Conservation (phyloP, 202 grass and related monocot genomes). For the Schoenoplectus tabernaemontani region DNA sequence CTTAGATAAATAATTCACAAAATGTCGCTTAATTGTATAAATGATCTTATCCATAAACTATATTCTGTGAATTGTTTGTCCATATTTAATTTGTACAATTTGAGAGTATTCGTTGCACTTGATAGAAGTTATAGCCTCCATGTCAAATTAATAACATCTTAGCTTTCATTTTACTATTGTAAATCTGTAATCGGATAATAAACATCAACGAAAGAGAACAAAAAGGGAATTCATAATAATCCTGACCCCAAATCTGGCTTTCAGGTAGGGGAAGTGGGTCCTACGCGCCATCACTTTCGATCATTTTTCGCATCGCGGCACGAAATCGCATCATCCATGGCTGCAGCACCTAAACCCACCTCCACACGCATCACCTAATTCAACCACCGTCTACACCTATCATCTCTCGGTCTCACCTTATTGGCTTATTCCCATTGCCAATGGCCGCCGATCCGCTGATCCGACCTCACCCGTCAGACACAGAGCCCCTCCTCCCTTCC, state of each 20-base stretch:
- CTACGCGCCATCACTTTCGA: neutral
- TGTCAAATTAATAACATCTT: too few relatives aligned
- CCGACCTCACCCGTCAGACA: conserved; percentile 7
- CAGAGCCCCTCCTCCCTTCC: conserved; percentile 29
- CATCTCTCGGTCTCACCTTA: neutral
- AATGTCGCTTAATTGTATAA: too few relatives aligned
- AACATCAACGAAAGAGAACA: too few relatives aligned
- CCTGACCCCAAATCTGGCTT: neutral
- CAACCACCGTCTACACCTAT: neutral
- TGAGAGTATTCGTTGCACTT: too few relatives aligned
- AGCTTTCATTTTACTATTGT: too few relatives aligned
- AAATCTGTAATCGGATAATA: too few relatives aligned
- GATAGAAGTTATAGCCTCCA: too few relatives aligned
- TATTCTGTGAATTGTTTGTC: too few relatives aligned
- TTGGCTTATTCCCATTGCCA: neutral
- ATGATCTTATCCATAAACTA: too few relatives aligned
- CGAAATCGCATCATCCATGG: neutral
- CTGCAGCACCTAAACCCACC: neutral
- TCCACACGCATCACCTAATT: neutral
- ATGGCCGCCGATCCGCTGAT: neutral
- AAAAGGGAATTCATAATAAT: too few relatives aligned
- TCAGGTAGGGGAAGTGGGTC: neutral
- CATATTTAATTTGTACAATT: too few relatives aligned
- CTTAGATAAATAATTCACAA: too few relatives aligned
- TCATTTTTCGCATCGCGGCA: neutral